Evolutionary conservation across 1,284 basidiomycete species (phyloP), one percentile per base, ranked within the genome.

Genomic region (Malassezia sp.): DNA sequence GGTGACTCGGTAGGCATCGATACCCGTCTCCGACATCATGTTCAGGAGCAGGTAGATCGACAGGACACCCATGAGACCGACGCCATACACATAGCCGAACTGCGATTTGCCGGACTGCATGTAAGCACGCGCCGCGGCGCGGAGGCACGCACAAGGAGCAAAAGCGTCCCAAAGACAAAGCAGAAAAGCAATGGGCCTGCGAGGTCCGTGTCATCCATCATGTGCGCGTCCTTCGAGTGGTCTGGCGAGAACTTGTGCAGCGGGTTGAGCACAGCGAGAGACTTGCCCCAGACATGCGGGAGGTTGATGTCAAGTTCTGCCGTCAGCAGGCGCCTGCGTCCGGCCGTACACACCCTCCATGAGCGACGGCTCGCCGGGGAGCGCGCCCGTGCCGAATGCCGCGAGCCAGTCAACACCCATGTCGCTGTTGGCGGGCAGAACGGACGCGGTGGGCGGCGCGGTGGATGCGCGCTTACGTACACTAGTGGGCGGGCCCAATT

Each of bases 201-300:
- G 22, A 99, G 77, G 73, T 99, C 93, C 31, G 91, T 89, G 67
- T 99, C 93, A 72, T 99, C 93, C 93, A 99, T 99, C 61, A 99
- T 95, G 61, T 81, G 84, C 53, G 85, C 84, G 60, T 97, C 85
- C 23, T 59, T 59, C 24, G 57, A 46, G 38, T 67, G 64, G 41
- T 59, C 46, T 11, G 64, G 53, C 36, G 61, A 64, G 48, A 95
- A 81, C 49, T 77, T 77, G 54, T 80, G 79, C 22, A 96, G 74
- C 1, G 93, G 93, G 63, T 96, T 96, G 47, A 99, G 79, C 3
- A 97, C 93, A 0, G 93, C 88, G 72, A 91, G 74, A 12, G 88
- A 85, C 75, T 97, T 97, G 52, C 81, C 81, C 37, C 85, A 78
- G 71, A 97, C 95, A 72, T 99, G 93, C 30, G 81, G 80, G 61